Evolutionary conservation across 768 basidiomycete genomes (phyloP).

Genomic region (Leucocoprinus leucothites): DNA sequence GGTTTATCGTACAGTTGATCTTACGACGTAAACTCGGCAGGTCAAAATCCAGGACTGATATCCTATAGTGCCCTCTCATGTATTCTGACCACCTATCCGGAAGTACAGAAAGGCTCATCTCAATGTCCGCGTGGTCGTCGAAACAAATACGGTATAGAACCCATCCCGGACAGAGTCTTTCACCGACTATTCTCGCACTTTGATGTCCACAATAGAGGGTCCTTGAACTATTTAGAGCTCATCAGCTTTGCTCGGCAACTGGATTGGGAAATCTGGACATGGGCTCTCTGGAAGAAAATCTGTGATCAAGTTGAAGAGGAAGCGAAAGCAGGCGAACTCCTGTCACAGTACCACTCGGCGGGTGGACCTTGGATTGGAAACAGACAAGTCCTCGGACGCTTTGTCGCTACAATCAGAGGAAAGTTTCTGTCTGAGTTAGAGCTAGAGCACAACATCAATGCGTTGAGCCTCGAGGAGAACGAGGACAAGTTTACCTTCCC

Average conservation of each 20-base stretch:
- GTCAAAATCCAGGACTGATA: not conserved
- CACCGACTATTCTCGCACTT: not conserved
- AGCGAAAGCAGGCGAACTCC: not conserved
- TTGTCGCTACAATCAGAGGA: not conserved
- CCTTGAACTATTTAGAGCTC: not conserved
- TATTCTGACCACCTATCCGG: not conserved
- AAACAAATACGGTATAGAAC: not conserved
- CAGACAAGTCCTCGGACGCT: not conserved
- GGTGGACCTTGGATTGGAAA: not conserved
- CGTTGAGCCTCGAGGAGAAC: not conserved
- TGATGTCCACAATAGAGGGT: not conserved
- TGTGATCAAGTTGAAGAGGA: not conserved
- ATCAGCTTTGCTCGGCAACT: not conserved
- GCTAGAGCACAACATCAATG: not conserved
- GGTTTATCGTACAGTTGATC: not conserved
- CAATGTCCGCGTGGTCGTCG: not conserved
- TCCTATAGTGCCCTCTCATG: not conserved
- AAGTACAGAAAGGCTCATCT: not conserved
- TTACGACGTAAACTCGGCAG: not conserved
- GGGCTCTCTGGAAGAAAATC: not conserved
- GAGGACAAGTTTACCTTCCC: not conserved
- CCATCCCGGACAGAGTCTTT: not conserved
- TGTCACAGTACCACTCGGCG: not conserved
- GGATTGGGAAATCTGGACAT: not conserved
- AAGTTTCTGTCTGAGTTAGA: not conserved